Base-by-base conservation (phyloP, 1,139 yeast genomes). In the Lodderomyces orthopsilosis region DNA sequence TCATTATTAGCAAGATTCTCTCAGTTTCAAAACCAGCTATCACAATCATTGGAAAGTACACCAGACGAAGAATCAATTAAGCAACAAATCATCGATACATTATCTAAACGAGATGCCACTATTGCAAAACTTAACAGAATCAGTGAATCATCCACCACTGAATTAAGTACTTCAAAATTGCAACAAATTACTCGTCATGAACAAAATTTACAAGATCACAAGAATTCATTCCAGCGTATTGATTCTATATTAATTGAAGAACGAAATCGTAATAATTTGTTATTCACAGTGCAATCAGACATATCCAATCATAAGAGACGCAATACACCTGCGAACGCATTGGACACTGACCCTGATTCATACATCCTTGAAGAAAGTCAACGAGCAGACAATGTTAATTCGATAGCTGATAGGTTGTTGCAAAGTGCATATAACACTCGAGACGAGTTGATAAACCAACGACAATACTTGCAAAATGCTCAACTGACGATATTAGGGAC, bases 341-440 rank as follows among this genome's bases (percentile, higher is more conserved):
- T 32, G n/a, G 27, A 35, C 6, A 30, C 34, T 2, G 41, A 42
- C 21, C 36, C 70, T 17, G 61, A 84, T 49, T 87, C 81, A 47
- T 91, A 91, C 61, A 83, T 87, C 59, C 72, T 86, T 46, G 83
- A 84, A 46, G 98, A 93, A 63, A 66, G 89, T 13, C 71, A 77
- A 30, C 71, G 96, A 42, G 85, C 85, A 19, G 89, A 87, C 52
- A 74, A 74, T 44, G 83, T 94, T 37, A 84, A 89, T 59, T 74
- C 76, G 38, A 70, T 90, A 49, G 88, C 96, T 6, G 97, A 93
- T 58, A 68, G 86, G 40, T 69, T 93, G 45, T 72, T 93, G 33
- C 79, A 80, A 21, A 94, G 86, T 59, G 98, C 97, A 0, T 85
- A 81, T 63, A 86, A 85, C 52, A 90, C 98, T 0, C 72, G 98